phyloP scores from a whole-genome alignment of 306 rosid genomes.

The Biancaea sappan region DNA sequence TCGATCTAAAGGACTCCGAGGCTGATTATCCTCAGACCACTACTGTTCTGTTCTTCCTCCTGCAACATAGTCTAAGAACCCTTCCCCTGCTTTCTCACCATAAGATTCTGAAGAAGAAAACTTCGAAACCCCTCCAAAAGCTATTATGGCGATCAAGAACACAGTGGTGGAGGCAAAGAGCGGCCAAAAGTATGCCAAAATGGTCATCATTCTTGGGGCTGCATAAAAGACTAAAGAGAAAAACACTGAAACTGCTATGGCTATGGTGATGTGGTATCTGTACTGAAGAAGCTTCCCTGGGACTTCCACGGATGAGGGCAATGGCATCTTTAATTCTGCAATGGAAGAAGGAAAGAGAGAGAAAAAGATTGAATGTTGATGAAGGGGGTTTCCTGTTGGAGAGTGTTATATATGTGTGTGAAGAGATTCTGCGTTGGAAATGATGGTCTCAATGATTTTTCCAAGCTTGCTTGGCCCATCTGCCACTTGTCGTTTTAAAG shows the following conservation, averaged over 20 bases:
- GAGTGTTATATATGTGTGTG: constrained; percentile 27
- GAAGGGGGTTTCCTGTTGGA: constrained; percentile 15
- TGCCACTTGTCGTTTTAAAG: constrained; percentile 32
- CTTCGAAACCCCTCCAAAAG: constrained; percentile 68
- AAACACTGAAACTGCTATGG: constrained; percentile 46
- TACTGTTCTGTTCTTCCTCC: constrained; percentile 41
- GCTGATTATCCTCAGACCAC: constrained; percentile 21
- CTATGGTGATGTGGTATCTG: constrained; percentile 57
- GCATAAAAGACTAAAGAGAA: constrained; percentile 56
- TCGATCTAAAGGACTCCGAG: constrained; percentile 17
- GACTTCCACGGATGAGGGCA: constrained; percentile 49
- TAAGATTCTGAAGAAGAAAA: constrained; percentile 49
- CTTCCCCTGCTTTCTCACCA: constrained; percentile 65
- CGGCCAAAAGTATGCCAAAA: constrained; percentile 83
- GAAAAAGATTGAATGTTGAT: constrained; percentile 26
- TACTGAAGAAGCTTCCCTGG: constrained; percentile 61
- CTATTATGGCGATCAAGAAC: constrained; percentile 53
- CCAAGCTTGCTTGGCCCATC: constrained; percentile 48
- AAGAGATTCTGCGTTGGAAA: constrained; percentile 42
- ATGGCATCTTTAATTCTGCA: neutral
- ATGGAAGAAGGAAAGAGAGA: constrained; percentile 17
- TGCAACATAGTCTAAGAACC: constrained; percentile 74
- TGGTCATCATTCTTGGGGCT: constrained; percentile 58
- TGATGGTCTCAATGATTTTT: constrained; percentile 35
- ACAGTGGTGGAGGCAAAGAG: constrained; percentile 78